Base-by-base conservation (phyloP, 1,139 yeast genomes). In the Saccharomyces pastorianus region DNA sequence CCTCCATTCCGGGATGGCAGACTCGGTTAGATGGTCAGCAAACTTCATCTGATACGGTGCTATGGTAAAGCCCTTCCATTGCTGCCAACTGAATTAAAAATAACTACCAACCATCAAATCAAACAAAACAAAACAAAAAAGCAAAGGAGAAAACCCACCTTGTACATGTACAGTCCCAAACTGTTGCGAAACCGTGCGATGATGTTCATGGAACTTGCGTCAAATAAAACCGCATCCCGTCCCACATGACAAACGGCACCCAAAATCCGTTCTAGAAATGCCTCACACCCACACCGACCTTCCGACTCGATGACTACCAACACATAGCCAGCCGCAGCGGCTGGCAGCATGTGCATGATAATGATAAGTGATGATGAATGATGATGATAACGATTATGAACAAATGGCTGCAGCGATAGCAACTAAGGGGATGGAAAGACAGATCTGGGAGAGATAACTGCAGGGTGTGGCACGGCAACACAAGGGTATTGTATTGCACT, bases 1-100 rank as follows among this genome's bases (percentile, higher is more conserved):
- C 61, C 82, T 77, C 96, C 96, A 89, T 68, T 89, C 96, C 1
- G 96, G 96, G 6, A 88, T 88, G 58, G 81, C 71, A 31, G 81
- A 80, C 49, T 80, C 84, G 56, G 73, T 77, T 55, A 83, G 70
- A 38, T 83, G 78, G 59, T 80, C 85, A 11, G 80, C 85, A 64
- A 82, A 82, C 69, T 82, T 82, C 88, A 83, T 82, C 25, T 9
- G 7, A 47, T 51, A 17, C 25, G 23, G 7, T 46, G 9, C 38
- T 11, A 25, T 44, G 23, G 13, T 29, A 41, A 26, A 20, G 20
- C 42, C 46, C 26, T 31, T 34, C 17, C 17, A 31, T 23, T 17
- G 23, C 31, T 17, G 31, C 23, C 13, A 46, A 26, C 48, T 25
- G 9, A 38, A 38, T 6, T 31, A 31, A n/a, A 32, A 32, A 29